Evolutionary conservation across 2,329 filamentous ascomycete genomes (phyloP).

Genomic region (Sclerotinia subarctica): DNA sequence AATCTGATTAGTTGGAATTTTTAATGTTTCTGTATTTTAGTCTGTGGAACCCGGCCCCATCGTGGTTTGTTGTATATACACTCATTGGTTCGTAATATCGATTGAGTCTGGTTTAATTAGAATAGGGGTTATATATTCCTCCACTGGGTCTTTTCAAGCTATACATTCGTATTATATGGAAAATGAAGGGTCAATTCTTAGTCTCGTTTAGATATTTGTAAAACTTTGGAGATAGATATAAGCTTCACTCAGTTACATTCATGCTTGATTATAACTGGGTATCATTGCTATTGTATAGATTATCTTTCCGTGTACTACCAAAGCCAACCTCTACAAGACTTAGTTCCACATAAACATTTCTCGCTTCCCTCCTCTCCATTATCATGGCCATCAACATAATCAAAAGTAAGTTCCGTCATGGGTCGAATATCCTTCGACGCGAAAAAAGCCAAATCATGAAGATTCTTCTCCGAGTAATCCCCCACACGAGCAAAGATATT

Average conservation of each 20-base stretch:
- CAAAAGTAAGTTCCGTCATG: slow-evolving; percentile 72
- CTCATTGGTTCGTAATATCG: no score
- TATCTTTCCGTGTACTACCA: slow-evolving; percentile 48
- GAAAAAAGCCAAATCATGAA: slow-evolving; percentile 77
- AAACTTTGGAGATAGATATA: no score
- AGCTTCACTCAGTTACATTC: not conserved
- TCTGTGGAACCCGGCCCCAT: no score
- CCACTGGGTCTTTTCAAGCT: no score
- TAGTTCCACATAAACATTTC: slow-evolving; percentile 61
- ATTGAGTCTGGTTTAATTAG: no score
- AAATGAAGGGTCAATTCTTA: no score
- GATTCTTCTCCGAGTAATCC: slow-evolving; percentile 68
- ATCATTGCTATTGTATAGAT: not conserved
- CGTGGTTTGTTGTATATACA: no score
- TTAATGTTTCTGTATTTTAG: no score
- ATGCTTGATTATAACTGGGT: not conserved
- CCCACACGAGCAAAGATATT: slow-evolving; percentile 76
- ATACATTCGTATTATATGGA: no score
- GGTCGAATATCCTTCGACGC: slow-evolving; percentile 63
- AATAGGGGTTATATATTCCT: no score
- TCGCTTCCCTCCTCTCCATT: slow-evolving; percentile 40
- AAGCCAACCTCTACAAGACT: slow-evolving; percentile 65
- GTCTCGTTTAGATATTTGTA: no score
- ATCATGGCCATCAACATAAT: slow-evolving; percentile 68
- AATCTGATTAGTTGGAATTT: no score